A percentile compares a stretch with the other conserved stretches of the same genome.
Conservation (phyloP, 345 rosid genomes). For the Reutealis trisperma region DNA sequence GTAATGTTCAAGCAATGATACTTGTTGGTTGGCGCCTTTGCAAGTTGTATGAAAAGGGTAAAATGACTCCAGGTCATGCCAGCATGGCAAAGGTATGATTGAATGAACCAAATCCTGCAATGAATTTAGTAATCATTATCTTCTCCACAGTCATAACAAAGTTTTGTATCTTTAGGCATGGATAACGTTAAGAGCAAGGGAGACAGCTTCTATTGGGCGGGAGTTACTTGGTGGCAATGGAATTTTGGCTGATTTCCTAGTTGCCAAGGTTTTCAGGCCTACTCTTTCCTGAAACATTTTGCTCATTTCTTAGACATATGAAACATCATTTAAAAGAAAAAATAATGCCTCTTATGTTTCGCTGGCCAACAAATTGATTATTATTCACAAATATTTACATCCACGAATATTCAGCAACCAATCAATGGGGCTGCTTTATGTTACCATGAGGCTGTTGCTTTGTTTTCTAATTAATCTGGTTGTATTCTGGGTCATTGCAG, state of each 20-base stretch:
- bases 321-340: background rate
- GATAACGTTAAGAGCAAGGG: constrained; percentile 77
- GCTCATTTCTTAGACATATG: background rate
- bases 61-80: constrained; percentile 92
- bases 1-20: constrained; percentile 87
- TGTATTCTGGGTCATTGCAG: constrained; percentile 38
- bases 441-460: background rate
- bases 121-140: background rate
- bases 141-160: background rate
- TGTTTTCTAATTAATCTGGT: background rate
- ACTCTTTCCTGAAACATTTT: background rate
- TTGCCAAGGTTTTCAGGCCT: constrained; percentile 69
- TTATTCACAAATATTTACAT: too few species aligned
- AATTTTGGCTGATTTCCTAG: constrained; percentile 76
- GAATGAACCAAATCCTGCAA: background rate
- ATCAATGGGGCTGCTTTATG: background rate
- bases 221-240: constrained; percentile 98
- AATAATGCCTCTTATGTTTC: too few species aligned
- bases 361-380: too few species aligned
- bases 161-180: constrained; percentile 56
- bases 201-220: constrained; percentile 77
- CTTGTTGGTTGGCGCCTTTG: constrained; percentile 97
- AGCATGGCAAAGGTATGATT: constrained; percentile 89
- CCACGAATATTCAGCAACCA: too few species aligned
- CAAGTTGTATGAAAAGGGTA: constrained; percentile 79